phyloP scores from a whole-genome alignment of 805 yeast species.

The Monosporozyma siamensis region DNA sequence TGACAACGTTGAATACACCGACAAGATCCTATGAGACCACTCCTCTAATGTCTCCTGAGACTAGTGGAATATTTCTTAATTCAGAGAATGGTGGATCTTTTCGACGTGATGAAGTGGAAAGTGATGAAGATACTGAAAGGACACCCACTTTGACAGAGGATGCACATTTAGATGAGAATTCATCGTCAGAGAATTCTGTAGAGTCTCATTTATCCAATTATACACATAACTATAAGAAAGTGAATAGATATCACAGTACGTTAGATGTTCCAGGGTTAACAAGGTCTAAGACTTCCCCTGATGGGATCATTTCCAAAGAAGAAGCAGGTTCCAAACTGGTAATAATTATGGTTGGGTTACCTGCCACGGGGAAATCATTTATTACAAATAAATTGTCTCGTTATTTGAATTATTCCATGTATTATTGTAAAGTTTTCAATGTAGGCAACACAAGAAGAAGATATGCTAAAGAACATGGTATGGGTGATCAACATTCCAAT shows the following conservation, averaged over 20 bases:
- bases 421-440: conserved; percentile 81
- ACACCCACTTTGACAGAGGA: background rate
- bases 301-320: conserved; percentile 49
- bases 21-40: background rate
- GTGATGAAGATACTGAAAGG: background rate
- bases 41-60: conserved; percentile 3
- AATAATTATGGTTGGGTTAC: conserved; percentile 92
- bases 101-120: background rate
- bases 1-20: conserved; percentile 1
- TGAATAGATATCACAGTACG: conserved; percentile 56
- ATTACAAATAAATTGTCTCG: conserved; percentile 84
- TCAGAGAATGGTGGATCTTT: background rate
- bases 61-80: background rate
- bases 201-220: no score
- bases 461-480: conserved; percentile 36
- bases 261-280: conserved; percentile 91
- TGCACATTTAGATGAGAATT: background rate
- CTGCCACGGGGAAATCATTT: conserved; percentile 92
- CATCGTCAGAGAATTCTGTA: no score
- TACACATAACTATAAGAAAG: conserved; percentile 18
- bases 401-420: conserved; percentile 89
- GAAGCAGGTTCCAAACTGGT: conserved; percentile 81
- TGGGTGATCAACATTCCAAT: conserved; percentile 58
- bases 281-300: conserved; percentile 67
- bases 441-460: conserved; percentile 91